A percentile compares a stretch with the other conserved stretches of the same genome.
Conservation (phyloP, 192 early-diverging fungal species). For the Entomortierella lignicola region DNA sequence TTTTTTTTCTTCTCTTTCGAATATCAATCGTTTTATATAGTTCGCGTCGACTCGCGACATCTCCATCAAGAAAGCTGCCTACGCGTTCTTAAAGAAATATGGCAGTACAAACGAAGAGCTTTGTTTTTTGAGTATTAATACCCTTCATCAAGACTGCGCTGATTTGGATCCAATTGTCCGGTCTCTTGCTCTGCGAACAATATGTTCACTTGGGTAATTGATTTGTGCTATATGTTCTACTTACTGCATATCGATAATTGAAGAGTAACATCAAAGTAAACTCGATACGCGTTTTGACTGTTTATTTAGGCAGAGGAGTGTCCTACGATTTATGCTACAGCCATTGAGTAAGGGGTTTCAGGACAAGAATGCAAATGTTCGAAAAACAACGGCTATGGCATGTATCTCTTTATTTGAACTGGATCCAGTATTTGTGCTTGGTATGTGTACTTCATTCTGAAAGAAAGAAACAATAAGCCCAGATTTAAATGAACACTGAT, state of each 20-base stretch:
- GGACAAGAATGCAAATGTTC: conserved; percentile 55
- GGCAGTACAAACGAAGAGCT: conserved; percentile 50
- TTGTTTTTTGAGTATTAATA: conserved; percentile 53
- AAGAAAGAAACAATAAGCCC: background rate
- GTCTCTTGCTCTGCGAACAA: conserved; percentile 50
- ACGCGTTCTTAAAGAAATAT: conserved; percentile 43
- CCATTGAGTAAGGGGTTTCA: conserved; percentile 40
- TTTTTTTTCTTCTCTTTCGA: background rate
- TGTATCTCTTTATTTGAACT: conserved; percentile 52
- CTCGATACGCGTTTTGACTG: background rate
- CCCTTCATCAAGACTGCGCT: conserved; percentile 51
- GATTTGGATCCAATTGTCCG: conserved; percentile 51
- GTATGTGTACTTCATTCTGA: conserved; percentile 12
- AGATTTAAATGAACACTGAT: background rate
- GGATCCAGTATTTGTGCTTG: conserved; percentile 50
- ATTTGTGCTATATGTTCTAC: background rate
- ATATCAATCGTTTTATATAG: conserved; percentile 9
- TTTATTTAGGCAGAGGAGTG: conserved; percentile 22
- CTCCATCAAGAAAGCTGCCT: conserved; percentile 44
- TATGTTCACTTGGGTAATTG: conserved; percentile 53
- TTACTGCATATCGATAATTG: too few species aligned
- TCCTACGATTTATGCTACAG: conserved; percentile 51
- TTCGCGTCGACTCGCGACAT: conserved; percentile 55
- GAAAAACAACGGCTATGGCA: conserved; percentile 53
- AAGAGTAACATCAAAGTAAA: background rate